These are phyloP conservation scores for Biscogniauxia sp. DNA, from an alignment of 2,329 filamentous ascomycete species.

Conservation along the genomic window DNA sequence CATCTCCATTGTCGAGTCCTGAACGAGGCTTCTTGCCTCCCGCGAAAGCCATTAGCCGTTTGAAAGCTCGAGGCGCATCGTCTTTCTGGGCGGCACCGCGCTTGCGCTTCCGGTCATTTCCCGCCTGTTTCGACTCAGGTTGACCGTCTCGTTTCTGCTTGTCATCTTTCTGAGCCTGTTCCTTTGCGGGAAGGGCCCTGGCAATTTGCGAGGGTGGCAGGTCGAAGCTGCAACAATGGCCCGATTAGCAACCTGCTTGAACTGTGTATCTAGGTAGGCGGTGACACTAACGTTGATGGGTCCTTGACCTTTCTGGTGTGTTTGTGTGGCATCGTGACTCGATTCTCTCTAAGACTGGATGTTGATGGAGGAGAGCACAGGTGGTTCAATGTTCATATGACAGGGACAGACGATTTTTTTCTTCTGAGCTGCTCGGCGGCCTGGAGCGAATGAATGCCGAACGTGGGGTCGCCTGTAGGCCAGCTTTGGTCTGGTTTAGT, in stretches of 20 bases:
- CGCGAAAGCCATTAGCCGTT: conserved; percentile 75
- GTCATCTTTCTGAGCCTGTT: conserved; percentile 32
- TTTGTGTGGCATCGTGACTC: conserved; percentile 74
- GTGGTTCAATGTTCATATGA: neutral
- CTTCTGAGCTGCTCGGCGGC: neutral
- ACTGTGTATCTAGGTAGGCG: conserved; percentile 13
- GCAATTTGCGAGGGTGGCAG: conserved; percentile 50
- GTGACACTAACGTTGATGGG: conserved; percentile 47
- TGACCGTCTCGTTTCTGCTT: conserved; percentile 32
- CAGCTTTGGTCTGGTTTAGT: neutral
- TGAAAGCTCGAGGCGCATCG: conserved; percentile 87
- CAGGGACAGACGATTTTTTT: neutral
- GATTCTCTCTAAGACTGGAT: neutral
- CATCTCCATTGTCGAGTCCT: conserved; percentile 70
- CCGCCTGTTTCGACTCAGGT: conserved; percentile 28
- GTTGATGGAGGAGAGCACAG: neutral
- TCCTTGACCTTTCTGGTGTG: conserved; percentile 67
- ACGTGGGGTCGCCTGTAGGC: neutral
- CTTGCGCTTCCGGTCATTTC: conserved; percentile 51
- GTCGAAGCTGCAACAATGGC: conserved; percentile 41
- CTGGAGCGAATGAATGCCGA: neutral
- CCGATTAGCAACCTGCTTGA: conserved; percentile 10
- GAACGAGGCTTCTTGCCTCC: conserved; percentile 58
- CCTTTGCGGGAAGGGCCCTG: conserved; percentile 47
- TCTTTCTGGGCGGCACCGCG: conserved; percentile 49